A percentile compares a stretch with the other conserved stretches of the same genome.
Conservation (phyloP, 768 basidiomycete species). For the Tricholoma flavovirens region DNA sequence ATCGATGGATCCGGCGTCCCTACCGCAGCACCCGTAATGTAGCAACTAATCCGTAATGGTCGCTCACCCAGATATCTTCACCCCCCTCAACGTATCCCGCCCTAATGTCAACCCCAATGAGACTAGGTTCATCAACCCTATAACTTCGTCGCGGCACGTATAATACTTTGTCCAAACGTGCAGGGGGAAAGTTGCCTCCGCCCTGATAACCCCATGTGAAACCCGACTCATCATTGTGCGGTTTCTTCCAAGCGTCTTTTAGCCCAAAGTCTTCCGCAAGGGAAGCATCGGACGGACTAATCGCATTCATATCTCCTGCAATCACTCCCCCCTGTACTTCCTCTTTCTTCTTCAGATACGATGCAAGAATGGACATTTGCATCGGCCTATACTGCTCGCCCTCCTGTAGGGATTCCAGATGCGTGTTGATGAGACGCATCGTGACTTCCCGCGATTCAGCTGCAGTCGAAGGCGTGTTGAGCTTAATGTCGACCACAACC, state of each 20-base stretch:
- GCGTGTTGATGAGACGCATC: conserved; percentile 67
- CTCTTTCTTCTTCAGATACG: conserved; percentile 42
- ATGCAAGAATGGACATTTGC: conserved; percentile 50
- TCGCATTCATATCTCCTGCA: conserved; percentile 71
- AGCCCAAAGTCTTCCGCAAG: conserved; percentile 44
- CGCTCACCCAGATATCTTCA: conserved; percentile 48
- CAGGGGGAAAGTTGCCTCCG: conserved; percentile 37
- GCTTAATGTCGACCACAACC: conserved; percentile 50
- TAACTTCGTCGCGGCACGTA: conserved; percentile 46
- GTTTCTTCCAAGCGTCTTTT: conserved; percentile 52
- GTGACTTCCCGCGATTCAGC: conserved; percentile 31
- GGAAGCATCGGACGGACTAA: conserved; percentile 38
- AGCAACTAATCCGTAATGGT: conserved; percentile 59
- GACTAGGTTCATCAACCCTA: conserved; percentile 45
- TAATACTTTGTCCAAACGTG: conserved; percentile 61
- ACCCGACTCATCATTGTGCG: conserved; percentile 38
- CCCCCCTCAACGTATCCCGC: conserved; percentile 28
- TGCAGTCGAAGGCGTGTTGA: conserved; percentile 30
- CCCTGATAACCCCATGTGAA: conserved; percentile 73
- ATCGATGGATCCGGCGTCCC: background rate
- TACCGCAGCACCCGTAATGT: conserved; percentile 27
- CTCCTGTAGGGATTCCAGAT: conserved; percentile 57
- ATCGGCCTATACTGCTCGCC: conserved; percentile 38
- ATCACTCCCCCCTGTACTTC: conserved; percentile 54
- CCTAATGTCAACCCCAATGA: conserved; percentile 52